Evolutionary conservation across 192 early-diverging fungal genomes (phyloP), one percentile per base, ranked within the genome.

Genomic region (Lobosporangium transversale): DNA sequence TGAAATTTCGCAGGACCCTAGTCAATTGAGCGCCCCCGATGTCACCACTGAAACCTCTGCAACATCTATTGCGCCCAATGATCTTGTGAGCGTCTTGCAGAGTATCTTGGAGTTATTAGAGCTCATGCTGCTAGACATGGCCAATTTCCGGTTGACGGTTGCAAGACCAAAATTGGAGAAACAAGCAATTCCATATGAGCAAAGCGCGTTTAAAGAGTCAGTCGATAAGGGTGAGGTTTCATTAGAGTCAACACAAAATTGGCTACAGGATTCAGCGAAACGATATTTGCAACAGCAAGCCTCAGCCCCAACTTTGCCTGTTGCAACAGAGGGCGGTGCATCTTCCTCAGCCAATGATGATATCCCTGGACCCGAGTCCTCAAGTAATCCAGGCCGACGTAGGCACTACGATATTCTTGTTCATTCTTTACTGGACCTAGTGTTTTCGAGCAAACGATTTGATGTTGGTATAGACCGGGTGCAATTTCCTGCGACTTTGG

Each of bases 81-180:
- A 84, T 21, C 71, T 82, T 6, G 80, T 89, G 27, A 81, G 86
- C 27, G 61, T 67, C 11, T 70, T 87, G n/a, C 63, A 64, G 26
- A 54, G 49, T 0, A 83, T 89, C 21, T 65, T 94, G 20, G 85
- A 82, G 23, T 42, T 91, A 0, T 64, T 94, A 31, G 92, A 96
- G 24, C 71, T 82, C 12, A 96, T 96, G 94, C 84, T 86, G 49
- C 68, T 94, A 47, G 94, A 96, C 65, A 64, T 95, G n/a, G 81
- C 88, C 29, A 96, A 96, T 78, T 94, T 87, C 74, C 67, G 88
- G 8, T 58, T 96, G 29, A 84, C 83, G 48, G 70, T 81, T 2
- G 78, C 94, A 2, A 83, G 90, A 14, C 93, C 94, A 4, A 81
- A 83, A 64, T 62, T 96, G 30, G 84, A 83, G 66, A 80, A 81